phyloP scores from a whole-genome alignment of 2,329 filamentous ascomycete genomes.

The Xylaria sp. region DNA sequence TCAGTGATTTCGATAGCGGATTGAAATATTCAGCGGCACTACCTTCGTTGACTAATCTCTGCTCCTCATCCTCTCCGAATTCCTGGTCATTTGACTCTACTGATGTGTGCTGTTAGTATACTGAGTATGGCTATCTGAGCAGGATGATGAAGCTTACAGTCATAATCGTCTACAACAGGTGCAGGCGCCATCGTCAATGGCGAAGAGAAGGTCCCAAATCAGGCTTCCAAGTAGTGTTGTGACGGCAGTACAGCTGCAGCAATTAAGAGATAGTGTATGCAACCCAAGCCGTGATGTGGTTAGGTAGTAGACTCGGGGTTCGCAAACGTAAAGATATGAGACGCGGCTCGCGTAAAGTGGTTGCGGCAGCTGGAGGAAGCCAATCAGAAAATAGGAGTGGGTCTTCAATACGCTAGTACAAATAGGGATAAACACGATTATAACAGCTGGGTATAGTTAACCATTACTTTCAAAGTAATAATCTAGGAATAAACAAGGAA shows the following conservation, averaged over 20 bases:
- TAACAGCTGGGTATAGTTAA: too few relatives aligned
- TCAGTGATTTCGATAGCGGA: conserved; percentile 18
- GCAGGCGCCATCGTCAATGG: conserved; percentile 52
- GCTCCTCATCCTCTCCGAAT: conserved; percentile 73
- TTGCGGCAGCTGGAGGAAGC: neutral
- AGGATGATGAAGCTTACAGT: conserved; percentile 46
- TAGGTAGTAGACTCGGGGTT: neutral
- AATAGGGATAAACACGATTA: too few relatives aligned
- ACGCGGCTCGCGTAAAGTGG: conserved; percentile 43
- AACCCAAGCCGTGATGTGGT: neutral
- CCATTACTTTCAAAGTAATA: too few relatives aligned
- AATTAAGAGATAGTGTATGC: too few relatives aligned
- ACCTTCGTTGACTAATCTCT: conserved; percentile 95
- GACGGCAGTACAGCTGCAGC: too few relatives aligned
- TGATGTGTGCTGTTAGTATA: conserved; percentile 36
- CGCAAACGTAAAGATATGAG: neutral
- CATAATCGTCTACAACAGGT: conserved; percentile 56
- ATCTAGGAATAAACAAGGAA: too few relatives aligned
- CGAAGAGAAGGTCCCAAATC: too few relatives aligned
- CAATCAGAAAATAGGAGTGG: neutral
- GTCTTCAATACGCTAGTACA: too few relatives aligned
- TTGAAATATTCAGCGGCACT: conserved; percentile 28
- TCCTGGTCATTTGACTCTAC: conserved; percentile 62
- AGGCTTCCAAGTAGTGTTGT: too few relatives aligned
- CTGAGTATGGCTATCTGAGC: neutral